Evolutionary conservation across 73 alveolate species (phyloP), one percentile per base, ranked within the genome.

Genomic region (Breviolum minutum): DNA sequence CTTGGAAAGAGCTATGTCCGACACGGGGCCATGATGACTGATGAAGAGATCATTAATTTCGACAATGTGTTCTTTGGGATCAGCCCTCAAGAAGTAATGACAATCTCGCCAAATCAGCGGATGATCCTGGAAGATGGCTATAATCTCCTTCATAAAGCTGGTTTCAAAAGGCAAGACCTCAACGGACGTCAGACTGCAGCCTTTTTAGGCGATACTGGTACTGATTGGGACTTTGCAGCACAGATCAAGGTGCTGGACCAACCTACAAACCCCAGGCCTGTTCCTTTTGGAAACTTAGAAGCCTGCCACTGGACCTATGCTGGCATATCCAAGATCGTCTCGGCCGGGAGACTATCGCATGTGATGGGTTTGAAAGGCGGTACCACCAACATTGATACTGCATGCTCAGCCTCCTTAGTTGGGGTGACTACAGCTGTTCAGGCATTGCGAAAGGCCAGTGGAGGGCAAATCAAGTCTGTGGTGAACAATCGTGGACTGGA

Each of bases 21-120:
- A 8, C 97, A 91, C 74, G 97, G 77, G 22, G 97, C 97, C 76
- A 91, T 91, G 97, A 91, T 91, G 97, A 71, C 79, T 30, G 97
- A 91, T 63, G 82, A 94, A 69, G 93, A 94, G 93, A 62, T 94
- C 93, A 63, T 68, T 74, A 61, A 81, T 70, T 95, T 95, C 66
- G 99, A 95, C 99, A 95, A 95, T 76, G 62, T 22, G 7, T 95
- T 95, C 88, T 95, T 95, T 62, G 99, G 99, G 24, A 95, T 95
- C 26, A 61, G 95, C 22, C 86, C 69, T 24, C 95, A 63, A 5
- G 99, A 95, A 48, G 99, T 76, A 24, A 79, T 29, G 95, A 48
- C 77, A 26, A 95, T 95, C 76, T 88, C 86, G 40, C 99, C 99
- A 26, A 79, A 95, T 79, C 99, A 95, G 87, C 84, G 99, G n/a